Base-by-base conservation (phyloP, 2,329 filamentous ascomycete species). In the Nigrospora oryzae region DNA sequence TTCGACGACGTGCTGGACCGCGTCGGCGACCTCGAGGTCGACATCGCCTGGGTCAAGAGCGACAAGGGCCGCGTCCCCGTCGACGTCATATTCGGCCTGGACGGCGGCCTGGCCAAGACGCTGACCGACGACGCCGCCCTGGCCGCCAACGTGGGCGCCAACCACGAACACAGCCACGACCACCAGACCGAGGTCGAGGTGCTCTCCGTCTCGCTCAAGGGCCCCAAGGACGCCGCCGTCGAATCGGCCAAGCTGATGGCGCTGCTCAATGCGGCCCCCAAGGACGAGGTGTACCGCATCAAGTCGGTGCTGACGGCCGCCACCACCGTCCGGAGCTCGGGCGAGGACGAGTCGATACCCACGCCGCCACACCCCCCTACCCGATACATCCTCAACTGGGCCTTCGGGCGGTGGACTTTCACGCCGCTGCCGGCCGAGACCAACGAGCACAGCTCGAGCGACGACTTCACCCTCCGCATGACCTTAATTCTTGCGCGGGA, bases 341-440 rank as follows among this genome's bases (percentile, higher is more conserved):
- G 78, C 45, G 67, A 71, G 19, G 70, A 75, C 35, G 56, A 64
- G 31, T 52, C 62, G 5, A 56, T 57, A 40, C 54, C 65, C 3
- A 51, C 58, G 4, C 51, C 60, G n/a, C 42, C 60, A 2, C 48
- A 55, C 23, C 43, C 52, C 6, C 45, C 57, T 10, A 61, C 58
- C 3, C 74, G 86, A 45, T 96, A 93, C 60, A 95, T 98, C 38
- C 75, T 98, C 48, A 98, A 98, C 63, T 98, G 93, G 93, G 93
- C 93, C 0, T 98, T 98, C 66, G 89, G 89, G 1, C 77, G 93
- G 30, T 98, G 93, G 91, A 95, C 82, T 0, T 95, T 91, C 59
- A 94, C 89, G 2, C 73, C 78, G 6, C 67, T 82, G 5, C 58
- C 75, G 4, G 58, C 62, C 0, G 60, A 61, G 8, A 57, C 59